A percentile compares a stretch with the other conserved stretches of the same genome.
phyloP scores from a whole-genome alignment of 2,329 filamentous ascomycete genomes.

The Bertia moriformis region DNA sequence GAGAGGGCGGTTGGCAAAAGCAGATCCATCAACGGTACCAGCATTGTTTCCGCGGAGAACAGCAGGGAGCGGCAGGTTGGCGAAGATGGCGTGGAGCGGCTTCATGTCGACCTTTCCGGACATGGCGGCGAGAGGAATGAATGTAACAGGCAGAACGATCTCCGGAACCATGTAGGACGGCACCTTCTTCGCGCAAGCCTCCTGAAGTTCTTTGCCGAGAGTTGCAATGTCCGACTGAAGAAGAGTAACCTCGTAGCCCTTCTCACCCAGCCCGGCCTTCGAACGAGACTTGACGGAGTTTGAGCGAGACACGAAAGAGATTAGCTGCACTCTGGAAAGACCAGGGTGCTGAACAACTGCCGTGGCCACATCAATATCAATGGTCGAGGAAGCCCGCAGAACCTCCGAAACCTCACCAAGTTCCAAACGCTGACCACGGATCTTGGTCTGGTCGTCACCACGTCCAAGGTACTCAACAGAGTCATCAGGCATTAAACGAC shows the following conservation, averaged over 20 bases:
- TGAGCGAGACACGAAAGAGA: slow-evolving; percentile 6
- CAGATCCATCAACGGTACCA: background rate
- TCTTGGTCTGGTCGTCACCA: slow-evolving; percentile 1
- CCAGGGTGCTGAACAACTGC: slow-evolving; percentile 4
- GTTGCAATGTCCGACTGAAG: background rate
- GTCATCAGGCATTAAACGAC: background rate
- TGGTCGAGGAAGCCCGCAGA: background rate
- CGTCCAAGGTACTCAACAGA: background rate
- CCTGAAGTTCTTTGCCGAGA: slow-evolving; percentile 2
- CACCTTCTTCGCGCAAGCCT: slow-evolving; percentile 4
- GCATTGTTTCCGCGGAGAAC: slow-evolving; percentile 1
- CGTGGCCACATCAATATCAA: slow-evolving; percentile 3
- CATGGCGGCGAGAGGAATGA: background rate
- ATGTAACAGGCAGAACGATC: slow-evolving; percentile 3
- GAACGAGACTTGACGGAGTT: slow-evolving; percentile 3
- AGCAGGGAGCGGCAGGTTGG: background rate
- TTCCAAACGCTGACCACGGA: background rate
- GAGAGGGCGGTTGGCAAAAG: background rate
- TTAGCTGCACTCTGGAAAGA: slow-evolving; percentile 2
- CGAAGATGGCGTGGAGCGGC: background rate
- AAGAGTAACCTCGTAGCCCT: slow-evolving; percentile 3
- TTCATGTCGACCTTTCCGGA: background rate
- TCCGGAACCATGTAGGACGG: slow-evolving; percentile 9
- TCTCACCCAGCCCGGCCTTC: slow-evolving; percentile 4
- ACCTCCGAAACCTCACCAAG: background rate